Conservation (phyloP, 2,329 filamentous ascomycete genomes). For the Sclerotinia subarctica region DNA sequence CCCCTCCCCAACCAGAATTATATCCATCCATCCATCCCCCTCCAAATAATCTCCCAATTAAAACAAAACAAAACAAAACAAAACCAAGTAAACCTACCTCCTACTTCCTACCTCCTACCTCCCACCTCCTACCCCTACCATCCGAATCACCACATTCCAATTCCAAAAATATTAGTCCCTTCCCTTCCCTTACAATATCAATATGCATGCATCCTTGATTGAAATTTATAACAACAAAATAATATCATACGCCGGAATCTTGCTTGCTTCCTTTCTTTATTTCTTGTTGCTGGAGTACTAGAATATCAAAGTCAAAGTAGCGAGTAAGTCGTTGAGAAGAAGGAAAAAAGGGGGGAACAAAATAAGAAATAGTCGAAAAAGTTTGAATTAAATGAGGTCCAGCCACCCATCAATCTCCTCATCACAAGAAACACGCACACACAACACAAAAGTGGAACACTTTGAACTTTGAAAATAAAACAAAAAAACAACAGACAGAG, state of each 20-base stretch:
- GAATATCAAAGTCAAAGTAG: neutral
- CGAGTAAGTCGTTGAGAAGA: too few species aligned
- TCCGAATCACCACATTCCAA: too few species aligned
- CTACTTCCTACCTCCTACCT: too few species aligned
- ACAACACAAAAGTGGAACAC: slow-evolving; percentile 18
- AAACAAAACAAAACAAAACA: too few species aligned
- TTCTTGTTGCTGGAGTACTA: neutral
- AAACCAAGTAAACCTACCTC: too few species aligned
- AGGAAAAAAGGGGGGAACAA: neutral
- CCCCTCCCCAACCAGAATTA: too few species aligned
- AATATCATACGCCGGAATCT: slow-evolving; percentile 38
- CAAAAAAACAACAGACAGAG: slow-evolving; percentile 36
- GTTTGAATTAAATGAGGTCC: slow-evolving; percentile 35
- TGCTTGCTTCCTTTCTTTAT: slow-evolving; percentile 21
- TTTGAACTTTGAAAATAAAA: neutral
- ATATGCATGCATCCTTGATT: slow-evolving; percentile 1
- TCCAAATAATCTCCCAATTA: too few species aligned
- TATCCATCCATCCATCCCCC: too few species aligned
- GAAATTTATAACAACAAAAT: slow-evolving; percentile 25
- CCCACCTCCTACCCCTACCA: too few species aligned
- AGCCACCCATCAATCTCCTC: slow-evolving; percentile 31
- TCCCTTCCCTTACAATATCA: neutral
- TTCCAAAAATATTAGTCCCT: too few species aligned
- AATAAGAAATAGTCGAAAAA: slow-evolving; percentile 12
- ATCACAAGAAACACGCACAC: slow-evolving; percentile 9